Evolutionary conservation across 805 yeast species (phyloP), one percentile per base, ranked within the genome.

Genomic region (Kockiozyma suomiensis): DNA sequence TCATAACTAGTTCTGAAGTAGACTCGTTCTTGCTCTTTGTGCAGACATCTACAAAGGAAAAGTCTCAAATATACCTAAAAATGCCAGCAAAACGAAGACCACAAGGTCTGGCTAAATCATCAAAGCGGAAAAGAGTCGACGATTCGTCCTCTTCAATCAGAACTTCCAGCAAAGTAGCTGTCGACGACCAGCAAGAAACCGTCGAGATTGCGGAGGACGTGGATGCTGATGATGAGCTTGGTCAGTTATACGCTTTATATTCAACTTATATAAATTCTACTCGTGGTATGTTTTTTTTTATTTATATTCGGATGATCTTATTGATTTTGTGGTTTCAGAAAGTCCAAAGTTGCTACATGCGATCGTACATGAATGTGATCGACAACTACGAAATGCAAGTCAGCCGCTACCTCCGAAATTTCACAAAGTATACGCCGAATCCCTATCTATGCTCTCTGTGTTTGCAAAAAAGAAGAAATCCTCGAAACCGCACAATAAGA

Each of bases 311-410:
- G 7, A 25, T n/a, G 3, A 25, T 32, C 28, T 23, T 26, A 41
- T 15, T 42, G n/a, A 30, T 5, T 6, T 17, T 4, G 33, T 51
- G 23, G 15, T 28, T 46, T 10, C 32, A 61, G 65, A 53, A 8
- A 58, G 41, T 30, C 72, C 73, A 17, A 66, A 66, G 19, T 53
- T 76, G 10, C 69, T 76, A 19, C 67, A 91, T 69, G 97, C 97
- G 25, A 80, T 92, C 3, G 81, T 93, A n/a, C 97, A 92, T 68
- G 97, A 93, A 71, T 88, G 96, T 75, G 97, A 93, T 69, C 76
- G 96, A 51, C 72, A 90, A 35, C 77, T 91, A 65, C 65, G 76
- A 26, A 66, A 69, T 37, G 63, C 72, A 2, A 69, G 72, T 47
- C 60, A 65, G 8, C 40, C 49, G 1, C 62, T 74, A 12, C 70